These are phyloP conservation scores for Talaromyces islandicus DNA, from an alignment of 2,329 filamentous ascomycete genomes.

Conservation along the genomic window DNA sequence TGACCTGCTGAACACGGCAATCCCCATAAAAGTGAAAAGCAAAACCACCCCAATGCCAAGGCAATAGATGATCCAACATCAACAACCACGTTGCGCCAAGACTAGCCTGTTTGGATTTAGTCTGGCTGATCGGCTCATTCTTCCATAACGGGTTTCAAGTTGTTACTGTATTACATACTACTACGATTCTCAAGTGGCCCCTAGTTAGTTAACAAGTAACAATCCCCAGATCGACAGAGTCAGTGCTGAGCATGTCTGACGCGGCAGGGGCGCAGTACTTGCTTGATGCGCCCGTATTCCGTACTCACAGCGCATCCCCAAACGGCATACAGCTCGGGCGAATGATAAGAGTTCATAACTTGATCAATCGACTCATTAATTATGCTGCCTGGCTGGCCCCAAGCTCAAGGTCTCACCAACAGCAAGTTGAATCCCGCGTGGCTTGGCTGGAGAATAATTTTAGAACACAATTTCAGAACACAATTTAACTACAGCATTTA, in stretches of 20 bases:
- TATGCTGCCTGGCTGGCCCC: neutral
- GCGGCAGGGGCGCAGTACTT: neutral
- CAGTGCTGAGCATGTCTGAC: neutral
- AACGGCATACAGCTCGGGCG: neutral
- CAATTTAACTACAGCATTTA: no score
- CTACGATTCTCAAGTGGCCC: no score
- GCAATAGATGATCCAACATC: neutral
- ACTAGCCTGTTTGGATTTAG: neutral
- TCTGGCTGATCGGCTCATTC: neutral
- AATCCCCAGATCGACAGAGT: neutral
- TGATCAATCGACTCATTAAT: neutral
- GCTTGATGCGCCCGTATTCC: no score
- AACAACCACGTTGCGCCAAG: neutral
- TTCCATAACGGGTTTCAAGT: neutral
- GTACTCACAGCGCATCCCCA: no score
- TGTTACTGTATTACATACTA: neutral
- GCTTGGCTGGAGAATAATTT: neutral
- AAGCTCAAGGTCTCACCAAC: neutral
- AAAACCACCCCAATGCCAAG: neutral
- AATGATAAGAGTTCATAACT: no score
- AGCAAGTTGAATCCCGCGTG: neutral
- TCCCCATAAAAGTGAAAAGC: no score
- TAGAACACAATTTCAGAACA: no score
- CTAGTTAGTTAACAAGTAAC: no score
- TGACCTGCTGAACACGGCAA: neutral